Base-by-base conservation (phyloP, 2,329 filamentous ascomycete genomes). In the Hansfordia pulvinata region DNA sequence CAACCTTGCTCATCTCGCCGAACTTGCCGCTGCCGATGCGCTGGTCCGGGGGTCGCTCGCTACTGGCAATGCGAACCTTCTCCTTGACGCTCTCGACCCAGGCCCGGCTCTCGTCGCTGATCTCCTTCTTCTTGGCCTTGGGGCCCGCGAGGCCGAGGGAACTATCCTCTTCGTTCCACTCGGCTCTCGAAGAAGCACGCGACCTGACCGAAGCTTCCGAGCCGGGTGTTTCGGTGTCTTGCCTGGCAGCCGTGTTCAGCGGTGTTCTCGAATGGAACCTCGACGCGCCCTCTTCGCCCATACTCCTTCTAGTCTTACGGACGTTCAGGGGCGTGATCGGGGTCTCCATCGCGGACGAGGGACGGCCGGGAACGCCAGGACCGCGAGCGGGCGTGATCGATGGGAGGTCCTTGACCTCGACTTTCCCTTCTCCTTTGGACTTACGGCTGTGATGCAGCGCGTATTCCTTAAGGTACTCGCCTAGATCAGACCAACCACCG, bases 401-500 rank as follows among this genome's bases (percentile, higher is more conserved):
- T 9, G 58, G 54, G 6, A 63, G 36, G 35, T 71, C 68, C 34
- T 60, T 62, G 13, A 78, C 58, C 41, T 77, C 71, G 7, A 77
- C 61, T 43, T 64, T 69, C 30, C 63, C 56, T 25, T 62, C 60
- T 28, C 52, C 52, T 32, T 56, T 50, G 27, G 68, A 68, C 21
- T 70, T 74, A n/a, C 82, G 76, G 22, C 82, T 81, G 47, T 98
- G 90, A 46, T 98, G 90, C 32, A 76, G 74, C 6, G 85, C 86
- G 43, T 94, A 98, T 49, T 93, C 84, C 40, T 85, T 79, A 21
- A 98, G 64, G 45, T 94, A 98, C 50, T 96, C 90, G 19, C 81
- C 88, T 12, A 98, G 61, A 50, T 98, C 90, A 10, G 86, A 85
- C 90, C 90, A 98, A n/a, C 90, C 90, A 32, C 90, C 90, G 9